Conservation (phyloP, 163 green algal species). For the Chlamydomonas reinhardtii region DNA sequence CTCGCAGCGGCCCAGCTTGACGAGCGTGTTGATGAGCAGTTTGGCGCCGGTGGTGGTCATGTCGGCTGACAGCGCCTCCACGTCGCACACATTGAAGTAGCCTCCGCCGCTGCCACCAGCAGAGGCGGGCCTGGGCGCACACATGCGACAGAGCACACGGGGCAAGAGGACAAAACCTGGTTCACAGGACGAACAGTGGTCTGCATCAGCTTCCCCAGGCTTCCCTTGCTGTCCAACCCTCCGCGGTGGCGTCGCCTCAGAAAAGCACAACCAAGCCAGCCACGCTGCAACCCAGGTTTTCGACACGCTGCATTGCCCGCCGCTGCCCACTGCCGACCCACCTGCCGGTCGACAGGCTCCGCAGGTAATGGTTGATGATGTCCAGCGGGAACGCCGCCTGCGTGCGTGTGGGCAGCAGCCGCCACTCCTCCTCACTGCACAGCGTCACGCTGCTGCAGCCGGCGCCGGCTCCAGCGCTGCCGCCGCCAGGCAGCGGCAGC, state of each 20-base stretch:
- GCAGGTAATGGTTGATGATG: constrained; percentile 18
- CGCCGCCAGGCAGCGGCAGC: not conserved
- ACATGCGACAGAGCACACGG: too few relatives aligned
- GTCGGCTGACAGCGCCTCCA: not conserved
- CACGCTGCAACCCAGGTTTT: too few relatives aligned
- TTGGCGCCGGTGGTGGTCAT: not conserved
- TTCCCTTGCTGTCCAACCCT: too few relatives aligned
- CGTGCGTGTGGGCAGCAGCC: not conserved
- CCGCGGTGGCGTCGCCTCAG: too few relatives aligned
- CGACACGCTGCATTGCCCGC: too few relatives aligned
- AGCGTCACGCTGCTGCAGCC: not conserved
- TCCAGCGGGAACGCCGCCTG: constrained; percentile 27
- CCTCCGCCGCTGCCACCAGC: not conserved
- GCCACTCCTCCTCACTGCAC: constrained; percentile 34
- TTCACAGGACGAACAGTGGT: too few relatives aligned
- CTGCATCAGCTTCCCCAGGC: too few relatives aligned
- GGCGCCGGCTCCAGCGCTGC: too few relatives aligned
- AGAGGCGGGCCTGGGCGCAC: too few relatives aligned
- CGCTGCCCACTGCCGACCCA: not conserved
- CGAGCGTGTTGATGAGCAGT: constrained; percentile 34
- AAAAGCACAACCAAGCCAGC: too few relatives aligned
- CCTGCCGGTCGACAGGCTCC: constrained; percentile 1
- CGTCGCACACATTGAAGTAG: constrained; percentile 12
- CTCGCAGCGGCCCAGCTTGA: constrained; percentile 37
- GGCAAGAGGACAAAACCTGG: not conserved